These are phyloP conservation scores for Isochrysis galbana DNA, from an alignment of 78 protist genomes.

Conservation along the genomic window DNA sequence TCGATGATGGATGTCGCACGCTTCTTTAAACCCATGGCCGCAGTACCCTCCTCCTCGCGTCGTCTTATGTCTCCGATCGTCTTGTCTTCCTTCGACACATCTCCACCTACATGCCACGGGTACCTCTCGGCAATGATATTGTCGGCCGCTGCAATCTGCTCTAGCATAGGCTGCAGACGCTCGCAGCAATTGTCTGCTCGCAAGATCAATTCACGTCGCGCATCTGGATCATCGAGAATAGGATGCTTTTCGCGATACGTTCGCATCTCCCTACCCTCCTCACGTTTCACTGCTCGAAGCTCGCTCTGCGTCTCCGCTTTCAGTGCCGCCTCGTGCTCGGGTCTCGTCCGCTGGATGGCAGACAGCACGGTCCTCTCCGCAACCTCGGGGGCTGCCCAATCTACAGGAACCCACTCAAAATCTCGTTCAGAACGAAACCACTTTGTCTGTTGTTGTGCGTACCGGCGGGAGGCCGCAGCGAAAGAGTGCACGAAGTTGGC, in stretches of 20 bases:
- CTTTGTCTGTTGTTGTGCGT: not conserved
- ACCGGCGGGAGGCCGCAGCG: not conserved
- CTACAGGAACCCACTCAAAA: not conserved
- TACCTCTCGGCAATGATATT: not conserved
- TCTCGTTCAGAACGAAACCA: not conserved
- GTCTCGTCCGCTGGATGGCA: not conserved
- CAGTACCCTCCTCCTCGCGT: not conserved
- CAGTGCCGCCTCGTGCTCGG: not conserved
- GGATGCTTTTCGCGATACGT: not conserved
- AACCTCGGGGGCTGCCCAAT: not conserved
- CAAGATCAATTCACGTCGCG: not conserved
- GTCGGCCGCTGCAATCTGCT: not conserved
- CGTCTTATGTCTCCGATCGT: not conserved
- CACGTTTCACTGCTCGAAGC: not conserved
- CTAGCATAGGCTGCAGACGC: not conserved
- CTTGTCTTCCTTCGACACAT: no score
- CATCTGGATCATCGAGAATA: not conserved
- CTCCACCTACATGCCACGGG: not conserved
- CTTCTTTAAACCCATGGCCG: not conserved
- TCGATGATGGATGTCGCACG: not conserved
- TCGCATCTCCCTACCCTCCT: not conserved
- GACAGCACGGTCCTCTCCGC: not conserved
- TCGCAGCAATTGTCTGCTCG: slow-evolving; percentile 3
- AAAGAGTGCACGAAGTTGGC: not conserved
- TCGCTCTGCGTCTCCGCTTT: not conserved